Base-by-base conservation (phyloP, 345 rosid genomes). In the Nephelium lappaceum region DNA sequence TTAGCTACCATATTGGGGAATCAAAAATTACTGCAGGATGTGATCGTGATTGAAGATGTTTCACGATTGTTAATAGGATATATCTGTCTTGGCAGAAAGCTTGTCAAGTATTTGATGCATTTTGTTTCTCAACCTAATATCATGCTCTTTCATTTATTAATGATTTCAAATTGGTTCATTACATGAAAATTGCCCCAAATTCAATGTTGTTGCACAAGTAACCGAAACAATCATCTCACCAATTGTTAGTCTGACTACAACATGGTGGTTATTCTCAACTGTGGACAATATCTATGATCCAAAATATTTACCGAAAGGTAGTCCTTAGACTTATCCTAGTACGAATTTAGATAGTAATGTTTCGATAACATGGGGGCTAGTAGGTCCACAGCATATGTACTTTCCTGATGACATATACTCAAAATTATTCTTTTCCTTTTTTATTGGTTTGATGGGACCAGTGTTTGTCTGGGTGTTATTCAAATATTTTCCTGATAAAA, bases 351-450 rank as follows among this genome's bases (percentile, higher is more conserved):
- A 10, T 4, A 42, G 5, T 23, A 15, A 1, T 2, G 58, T 10
- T 27, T 53, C 80, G 5, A 27, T 60, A 6, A 68, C 69, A 6
- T 77, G 80, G 80, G 68, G 80, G 5, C 67, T 57, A 31, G 27
- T 58, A 4, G 80, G 74, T 24, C 80, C 74, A 24, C 57, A 9
- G 0, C 71, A 60, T 16, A 25, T 69, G 31, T 60, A 51, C 6
- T 70, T 27, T 7, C 74, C 61, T 9, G 51, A 43, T 43, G 47
- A 9, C 47, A 43, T 43, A 43, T 43, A 43, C 47, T 43, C 47
- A 5, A 43, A 43, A 5, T 43, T 43, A 43, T 43, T 43, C 47
- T 43, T 4, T 9, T 43, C 9, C 47, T 43, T 43, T 43, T 43
- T 43, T 4, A 43, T 43, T 9, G 47, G 47, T 43, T 9, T 43